Base-by-base conservation (phyloP, 441 rosid genomes). In the Lepidium campestre region DNA sequence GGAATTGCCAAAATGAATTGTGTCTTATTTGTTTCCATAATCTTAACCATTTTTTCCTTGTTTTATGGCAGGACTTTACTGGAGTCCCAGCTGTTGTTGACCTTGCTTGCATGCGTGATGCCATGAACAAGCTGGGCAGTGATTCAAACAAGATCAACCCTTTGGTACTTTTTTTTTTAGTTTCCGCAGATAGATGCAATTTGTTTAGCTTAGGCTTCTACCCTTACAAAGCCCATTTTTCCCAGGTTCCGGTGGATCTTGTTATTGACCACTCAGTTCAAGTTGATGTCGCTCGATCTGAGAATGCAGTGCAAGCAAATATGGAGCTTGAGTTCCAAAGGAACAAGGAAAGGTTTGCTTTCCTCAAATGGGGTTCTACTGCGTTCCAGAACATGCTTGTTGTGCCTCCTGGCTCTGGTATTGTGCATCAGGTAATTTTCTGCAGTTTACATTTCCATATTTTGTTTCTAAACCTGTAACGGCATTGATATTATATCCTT, bases 71-170 rank as follows among this genome's bases (percentile, higher is more conserved):
- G 99, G 99, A 91, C 77, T 91, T 94, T 79, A 94, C 99, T 50
- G 99, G 99, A 11, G 99, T 94, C 37, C 98, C 99, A n/a, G 99
- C 92, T 47, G 99, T 91, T 40, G 97, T 94, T 55, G 99, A 94
- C 69, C 99, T 94, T 45, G 99, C 99, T 60, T 78, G 93, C 53
- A 94, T 94, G 99, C 97, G 99, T 71, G 99, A 94, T 84, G 99
- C 99, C 13, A 94, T 94, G 97, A 85, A 76, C 72, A 88, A 78
- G 12, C 88, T 94, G 57, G 97, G 96, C 37, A 80, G 97, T 75
- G 99, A 94, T 77, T 75, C 97, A 12, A 82, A 73, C 81, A 94
- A 91, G 86, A 94, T 93, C 75, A 93, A 93, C 65, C 99, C 97
- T 18, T 72, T 91, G 90, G 97, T 93, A 70, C 0, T 1, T 6